Evolutionary conservation across 495 filamentous ascomycete genomes (phyloP).

Genomic region (Xylaria nigripes): DNA sequence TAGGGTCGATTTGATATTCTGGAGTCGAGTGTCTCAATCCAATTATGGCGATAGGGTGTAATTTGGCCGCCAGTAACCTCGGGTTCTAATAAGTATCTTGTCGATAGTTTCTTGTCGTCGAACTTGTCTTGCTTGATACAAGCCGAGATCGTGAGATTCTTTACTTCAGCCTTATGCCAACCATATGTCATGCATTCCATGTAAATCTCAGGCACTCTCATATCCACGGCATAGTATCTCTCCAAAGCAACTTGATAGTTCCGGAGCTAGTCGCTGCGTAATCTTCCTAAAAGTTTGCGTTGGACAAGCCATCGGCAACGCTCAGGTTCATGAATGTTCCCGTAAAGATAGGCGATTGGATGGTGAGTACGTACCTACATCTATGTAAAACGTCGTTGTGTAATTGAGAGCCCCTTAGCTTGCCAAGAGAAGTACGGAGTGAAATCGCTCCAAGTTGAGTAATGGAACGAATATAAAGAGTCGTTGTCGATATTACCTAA

Average conservation of each 20-base stretch:
- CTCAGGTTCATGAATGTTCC: not conserved
- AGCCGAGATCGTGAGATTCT: not conserved
- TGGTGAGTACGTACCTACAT: not conserved
- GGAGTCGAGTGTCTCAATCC: not conserved
- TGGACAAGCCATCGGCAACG: not conserved
- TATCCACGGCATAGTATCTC: not conserved
- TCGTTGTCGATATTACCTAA: not conserved
- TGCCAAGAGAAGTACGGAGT: constrained; percentile 1
- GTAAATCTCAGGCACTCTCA: not conserved
- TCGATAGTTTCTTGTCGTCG: not conserved
- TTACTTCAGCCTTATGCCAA: not conserved
- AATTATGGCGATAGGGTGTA: not conserved
- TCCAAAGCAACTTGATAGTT: not conserved
- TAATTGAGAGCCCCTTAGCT: not conserved
- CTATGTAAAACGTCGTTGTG: not conserved
- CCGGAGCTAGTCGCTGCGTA: not conserved
- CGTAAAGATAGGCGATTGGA: not conserved
- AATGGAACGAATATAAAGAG: not conserved
- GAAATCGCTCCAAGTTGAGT: not conserved
- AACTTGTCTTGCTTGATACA: not conserved
- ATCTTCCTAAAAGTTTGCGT: not conserved
- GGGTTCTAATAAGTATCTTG: not conserved
- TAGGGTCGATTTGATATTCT: not conserved
- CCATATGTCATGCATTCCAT: not conserved
- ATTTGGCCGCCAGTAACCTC: not conserved